A percentile compares a stretch with the other conserved stretches of the same genome.
Conservation (phyloP, 108 stramenopile species). For the Cyclostephanos invisitatus region DNA sequence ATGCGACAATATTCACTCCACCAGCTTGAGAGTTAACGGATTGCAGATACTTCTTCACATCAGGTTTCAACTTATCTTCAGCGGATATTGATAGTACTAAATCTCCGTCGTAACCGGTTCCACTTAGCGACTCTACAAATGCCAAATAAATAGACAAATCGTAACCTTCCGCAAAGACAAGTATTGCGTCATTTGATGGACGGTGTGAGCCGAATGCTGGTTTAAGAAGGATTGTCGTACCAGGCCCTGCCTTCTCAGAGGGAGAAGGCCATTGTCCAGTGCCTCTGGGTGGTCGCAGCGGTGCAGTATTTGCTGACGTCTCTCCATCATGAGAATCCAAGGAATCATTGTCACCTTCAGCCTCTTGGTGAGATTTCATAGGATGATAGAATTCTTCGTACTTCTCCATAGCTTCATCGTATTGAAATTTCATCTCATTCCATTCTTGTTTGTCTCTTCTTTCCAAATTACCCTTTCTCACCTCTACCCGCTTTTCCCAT, state of each 20-base stretch:
- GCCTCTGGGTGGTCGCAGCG: neutral
- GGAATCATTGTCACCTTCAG: neutral
- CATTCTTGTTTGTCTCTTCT: constrained; percentile 36
- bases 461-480: constrained; percentile 32
- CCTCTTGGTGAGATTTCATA: constrained; percentile 1
- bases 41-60: constrained; percentile 72
- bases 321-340: neutral
- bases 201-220: constrained; percentile 39
- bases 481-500: constrained; percentile 34
- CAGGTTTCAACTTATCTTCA: constrained; percentile 39
- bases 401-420: constrained; percentile 30
- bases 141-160: constrained; percentile 61
- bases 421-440: constrained; percentile 33
- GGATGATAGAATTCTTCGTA: constrained; percentile 20
- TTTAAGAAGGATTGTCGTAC: constrained; percentile 32
- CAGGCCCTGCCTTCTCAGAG: constrained; percentile 23
- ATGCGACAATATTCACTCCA: constrained; percentile 63
- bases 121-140: constrained; percentile 70
- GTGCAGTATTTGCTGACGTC: constrained; percentile 2
- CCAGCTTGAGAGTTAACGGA: constrained; percentile 21
- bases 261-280: constrained; percentile 24
- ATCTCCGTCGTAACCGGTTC: constrained; percentile 72
- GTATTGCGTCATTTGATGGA: constrained; percentile 34
- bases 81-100: constrained; percentile 71
- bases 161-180: constrained; percentile 70